Percentiles rank a stretch among this genome's conserved stretches.
These are phyloP conservation scores for Kuraishia capsulata DNA, from an alignment of 805 yeast species.

Conservation along the genomic window DNA sequence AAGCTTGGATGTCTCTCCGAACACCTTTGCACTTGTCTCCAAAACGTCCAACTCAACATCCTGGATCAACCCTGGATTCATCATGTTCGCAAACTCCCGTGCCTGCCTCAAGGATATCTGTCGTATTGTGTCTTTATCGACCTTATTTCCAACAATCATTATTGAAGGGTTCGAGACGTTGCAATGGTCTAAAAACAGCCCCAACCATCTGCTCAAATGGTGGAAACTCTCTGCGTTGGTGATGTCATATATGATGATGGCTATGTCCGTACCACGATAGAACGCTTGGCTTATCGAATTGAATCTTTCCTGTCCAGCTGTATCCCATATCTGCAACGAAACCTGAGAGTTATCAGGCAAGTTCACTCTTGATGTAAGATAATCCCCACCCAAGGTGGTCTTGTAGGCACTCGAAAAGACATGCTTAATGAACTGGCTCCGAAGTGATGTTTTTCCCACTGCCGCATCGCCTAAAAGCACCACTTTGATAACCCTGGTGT, in stretches of 20 bases:
- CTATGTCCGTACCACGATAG: conserved; percentile 51
- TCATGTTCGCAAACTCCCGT: conserved; percentile 14
- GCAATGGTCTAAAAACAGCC: conserved; percentile 38
- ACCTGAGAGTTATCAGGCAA: conserved; percentile 14
- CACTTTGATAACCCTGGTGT: conserved; percentile 29
- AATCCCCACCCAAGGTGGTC: conserved; percentile 55
- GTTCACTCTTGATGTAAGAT: conserved; percentile 31
- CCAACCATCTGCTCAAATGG: conserved; percentile 34
- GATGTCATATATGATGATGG: conserved; percentile 43
- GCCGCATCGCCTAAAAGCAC: conserved; percentile 51
- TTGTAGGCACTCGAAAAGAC: conserved; percentile 45
- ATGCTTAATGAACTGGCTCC: conserved; percentile 47
- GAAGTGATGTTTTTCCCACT: conserved; percentile 50
- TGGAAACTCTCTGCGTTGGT: conserved; percentile 42
- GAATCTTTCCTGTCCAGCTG: conserved; percentile 94
- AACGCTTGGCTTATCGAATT: conserved; percentile 48
- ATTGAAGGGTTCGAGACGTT: conserved; percentile 38
- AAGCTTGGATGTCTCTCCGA: conserved; percentile 16
- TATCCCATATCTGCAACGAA: conserved; percentile 71
- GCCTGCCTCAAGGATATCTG: conserved; percentile 22
- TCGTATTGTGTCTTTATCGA: conserved; percentile 23
- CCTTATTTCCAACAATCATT: conserved; percentile 44
- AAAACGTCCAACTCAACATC: conserved; percentile 16
- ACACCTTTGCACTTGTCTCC: conserved; percentile 18
- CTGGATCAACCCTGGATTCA: conserved; percentile 14